A percentile compares a stretch with the other conserved stretches of the same genome.
Evolutionary conservation across 2,329 filamentous ascomycete species (phyloP).

Genomic region (Chaetomiaceae sp.): DNA sequence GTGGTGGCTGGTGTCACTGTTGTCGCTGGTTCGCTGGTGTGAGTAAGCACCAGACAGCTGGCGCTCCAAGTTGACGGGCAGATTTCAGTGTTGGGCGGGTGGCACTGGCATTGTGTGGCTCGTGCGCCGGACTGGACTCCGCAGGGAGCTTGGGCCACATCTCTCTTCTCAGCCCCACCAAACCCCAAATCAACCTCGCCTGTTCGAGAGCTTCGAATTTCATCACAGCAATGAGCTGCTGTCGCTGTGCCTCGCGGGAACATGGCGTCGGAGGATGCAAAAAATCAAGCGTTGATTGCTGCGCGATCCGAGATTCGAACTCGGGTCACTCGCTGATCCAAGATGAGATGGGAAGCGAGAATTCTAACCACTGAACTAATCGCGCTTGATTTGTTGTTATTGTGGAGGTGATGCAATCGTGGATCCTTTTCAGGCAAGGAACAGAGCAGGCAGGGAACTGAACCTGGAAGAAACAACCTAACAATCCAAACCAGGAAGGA

Average conservation of each 20-base stretch:
- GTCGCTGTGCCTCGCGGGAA: no score
- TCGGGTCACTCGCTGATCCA: slow-evolving; percentile 22
- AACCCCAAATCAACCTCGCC: no score
- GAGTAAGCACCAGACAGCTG: background rate
- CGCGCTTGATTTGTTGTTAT: slow-evolving; percentile 13
- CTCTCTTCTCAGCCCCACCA: background rate
- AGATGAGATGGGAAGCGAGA: slow-evolving; percentile 22
- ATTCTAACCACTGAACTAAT: slow-evolving; percentile 25
- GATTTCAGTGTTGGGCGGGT: no score
- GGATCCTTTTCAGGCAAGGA: background rate
- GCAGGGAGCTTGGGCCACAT: slow-evolving; percentile 1
- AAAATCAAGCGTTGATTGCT: background rate
- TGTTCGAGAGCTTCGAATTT: no score
- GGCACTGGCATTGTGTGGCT: no score
- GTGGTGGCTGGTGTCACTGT: no score
- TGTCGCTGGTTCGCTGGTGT: background rate
- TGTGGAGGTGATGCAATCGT: background rate
- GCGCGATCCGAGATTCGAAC: slow-evolving; percentile 24
- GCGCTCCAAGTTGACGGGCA: no score
- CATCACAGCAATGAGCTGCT: no score
- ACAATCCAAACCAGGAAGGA: no score
- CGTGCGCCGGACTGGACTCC: background rate
- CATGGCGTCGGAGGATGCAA: background rate
- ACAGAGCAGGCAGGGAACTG: background rate
- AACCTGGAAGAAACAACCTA: no score